Base-by-base conservation (phyloP, 2,329 filamentous ascomycete species). In the Clonostachys sp. region DNA sequence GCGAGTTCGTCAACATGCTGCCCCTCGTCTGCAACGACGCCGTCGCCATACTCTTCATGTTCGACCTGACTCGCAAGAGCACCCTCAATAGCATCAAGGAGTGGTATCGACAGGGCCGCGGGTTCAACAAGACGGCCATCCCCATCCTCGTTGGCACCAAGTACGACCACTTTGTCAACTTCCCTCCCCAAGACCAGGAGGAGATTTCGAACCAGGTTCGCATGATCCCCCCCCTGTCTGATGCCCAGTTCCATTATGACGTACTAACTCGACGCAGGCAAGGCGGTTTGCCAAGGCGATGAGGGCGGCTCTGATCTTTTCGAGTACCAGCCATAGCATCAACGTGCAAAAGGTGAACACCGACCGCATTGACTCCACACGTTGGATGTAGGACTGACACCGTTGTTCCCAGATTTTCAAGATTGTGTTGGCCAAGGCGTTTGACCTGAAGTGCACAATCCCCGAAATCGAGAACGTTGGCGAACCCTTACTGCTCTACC, bases 81-180 rank as follows among this genome's bases (percentile, higher is more conserved):
- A 99, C 94, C 0, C 77, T 99, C 57, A 99, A 99, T 73, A 96
- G 90, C 61, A 97, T 99, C 77, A 99, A 99, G 75, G 94, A 99
- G 67, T 99, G 94, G 94, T 99, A 99, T 65, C 83, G 94, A 47
- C 94, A 99, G 70, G 94, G 94, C 43, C 82, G 94, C 54, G 94
- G 94, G 20, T 99, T 99, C 78, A 99, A 99, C 78, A 99, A 99
- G 78, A 99, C 94, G 13, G 94, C 94, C n/a, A 99, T 99, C 56
- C 94, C 94, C 0, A 96, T 99, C 61, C 71, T 99, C 20, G 89
- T 99, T 16, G 94, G 94, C 50, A 99, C 94, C 35, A 99, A 99
- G 69, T 99, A 97, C 67, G 94, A 99, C 61, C 94, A 97, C 64
- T 99, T 99, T 72, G 92, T 99, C 69, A 99, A 97, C 71, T 96